A percentile compares a stretch with the other conserved stretches of the same genome.
Conservation (phyloP, 371 early-diverging fungal species). For the Actinomucor elegans region DNA sequence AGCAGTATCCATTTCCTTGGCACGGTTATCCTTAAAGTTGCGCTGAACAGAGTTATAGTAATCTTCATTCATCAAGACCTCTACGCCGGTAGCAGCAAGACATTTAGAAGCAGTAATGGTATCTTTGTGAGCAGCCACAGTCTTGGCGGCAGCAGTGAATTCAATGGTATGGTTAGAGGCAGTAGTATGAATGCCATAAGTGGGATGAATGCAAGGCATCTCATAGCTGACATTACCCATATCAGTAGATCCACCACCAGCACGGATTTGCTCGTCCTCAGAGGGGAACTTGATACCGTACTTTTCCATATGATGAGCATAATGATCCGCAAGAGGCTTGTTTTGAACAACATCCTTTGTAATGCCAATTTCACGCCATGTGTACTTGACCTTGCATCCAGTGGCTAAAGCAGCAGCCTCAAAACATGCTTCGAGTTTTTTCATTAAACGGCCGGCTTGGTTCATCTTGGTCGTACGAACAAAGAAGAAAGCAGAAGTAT, state of each 20-base stretch:
- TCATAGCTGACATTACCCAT: slow-evolving; percentile 74
- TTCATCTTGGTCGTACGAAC: slow-evolving; percentile 56
- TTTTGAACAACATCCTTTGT: slow-evolving; percentile 55
- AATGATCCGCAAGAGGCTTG: slow-evolving; percentile 54
- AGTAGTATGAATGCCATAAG: slow-evolving; percentile 35
- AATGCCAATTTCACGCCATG: slow-evolving; percentile 49
- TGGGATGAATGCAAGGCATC: slow-evolving; percentile 53
- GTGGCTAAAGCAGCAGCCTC: slow-evolving; percentile 72
- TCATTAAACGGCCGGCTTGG: slow-evolving; percentile 51
- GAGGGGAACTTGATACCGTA: slow-evolving; percentile 45
- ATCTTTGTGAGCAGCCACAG: slow-evolving; percentile 58
- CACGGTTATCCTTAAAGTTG: slow-evolving; percentile 14
- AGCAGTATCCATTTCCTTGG: slow-evolving; percentile 3
- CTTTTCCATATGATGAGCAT: slow-evolving; percentile 54
- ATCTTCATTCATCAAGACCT: slow-evolving; percentile 18
- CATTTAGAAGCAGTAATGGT: slow-evolving; percentile 42
- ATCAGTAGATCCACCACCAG: slow-evolving; percentile 64
- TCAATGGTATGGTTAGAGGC: slow-evolving; percentile 67
- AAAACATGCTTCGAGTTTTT: slow-evolving; percentile 57
- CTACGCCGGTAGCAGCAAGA: slow-evolving; percentile 24
- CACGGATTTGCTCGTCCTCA: slow-evolving; percentile 37
- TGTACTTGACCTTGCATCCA: slow-evolving; percentile 68
- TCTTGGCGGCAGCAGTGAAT: slow-evolving; percentile 62
- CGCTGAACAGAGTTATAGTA: slow-evolving; percentile 20
- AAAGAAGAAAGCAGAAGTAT: slow-evolving; percentile 59